Evolutionary conservation across 768 basidiomycete species (phyloP), one percentile per base, ranked within the genome.

Genomic region (Fomitopsis pulvina): DNA sequence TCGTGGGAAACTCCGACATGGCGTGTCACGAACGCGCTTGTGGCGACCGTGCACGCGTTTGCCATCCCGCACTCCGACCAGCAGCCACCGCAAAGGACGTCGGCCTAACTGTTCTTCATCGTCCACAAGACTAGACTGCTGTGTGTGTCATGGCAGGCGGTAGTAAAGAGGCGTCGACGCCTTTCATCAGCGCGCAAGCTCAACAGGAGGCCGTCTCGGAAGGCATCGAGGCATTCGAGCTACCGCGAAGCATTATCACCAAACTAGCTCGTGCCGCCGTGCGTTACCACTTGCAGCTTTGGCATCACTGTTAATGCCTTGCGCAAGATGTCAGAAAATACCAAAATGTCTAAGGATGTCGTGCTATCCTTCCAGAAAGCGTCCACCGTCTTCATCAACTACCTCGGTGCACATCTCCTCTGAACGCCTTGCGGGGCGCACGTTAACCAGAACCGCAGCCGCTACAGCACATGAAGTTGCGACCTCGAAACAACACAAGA

Each of bases 361-460:
- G 81, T 93, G 0, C 64, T 87, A 1, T 89, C 92, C 11, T 73
- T 96, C 9, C 75, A 87, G 12, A 93, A 93, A 63, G 85, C 86
- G 26, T 91, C 93, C 3, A 94, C 94, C 0, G 87, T 97, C 45
- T 98, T 97, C 65, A 93, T 99, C 57, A 94, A 88, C 65, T 95
- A 93, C 59, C 72, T 98, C 7, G 85, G 94, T 87, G 64, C 57
- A 83, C 20, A 38, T 20, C 38, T 32, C 20, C 18, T 18, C 29
- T 27, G 20, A 5, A 8, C 21, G 34, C 27, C 18, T 16, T 46
- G n/a, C 39, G 49, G 16, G 41, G 26, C 21, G 3, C 43, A 9
- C 27, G 8, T 41, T 45, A 12, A 7, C 21, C 12, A 3, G 10
- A 4, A 8, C 11, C 47, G 6, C 20, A 43, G 41, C 29, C 16